Percentiles rank a stretch among this genome's conserved stretches.
Conservation (phyloP, 345 rosid genomes). For the Fremontodendron californicum region DNA sequence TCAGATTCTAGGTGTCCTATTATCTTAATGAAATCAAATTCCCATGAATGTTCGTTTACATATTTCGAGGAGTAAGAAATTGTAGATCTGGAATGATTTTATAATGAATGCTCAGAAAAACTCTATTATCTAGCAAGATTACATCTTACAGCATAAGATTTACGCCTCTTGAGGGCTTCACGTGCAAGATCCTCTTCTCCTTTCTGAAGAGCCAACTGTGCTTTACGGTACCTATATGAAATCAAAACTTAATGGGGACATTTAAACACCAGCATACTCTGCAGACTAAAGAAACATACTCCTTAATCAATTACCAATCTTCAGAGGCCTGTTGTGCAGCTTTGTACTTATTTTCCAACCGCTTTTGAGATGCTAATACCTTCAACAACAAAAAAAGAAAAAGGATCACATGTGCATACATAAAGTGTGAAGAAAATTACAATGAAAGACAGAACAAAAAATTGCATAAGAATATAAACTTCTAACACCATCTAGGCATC, state of each 20-base stretch:
- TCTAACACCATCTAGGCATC: not conserved
- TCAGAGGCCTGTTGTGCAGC: conserved; percentile 66
- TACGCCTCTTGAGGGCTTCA: conserved; percentile 79
- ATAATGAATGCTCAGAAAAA: not conserved
- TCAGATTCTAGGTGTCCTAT: not conserved
- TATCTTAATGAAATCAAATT: not conserved
- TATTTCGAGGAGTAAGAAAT: not conserved
- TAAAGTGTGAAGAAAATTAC: not conserved
- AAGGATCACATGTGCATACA: not conserved
- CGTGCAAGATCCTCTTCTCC: conserved; percentile 88
- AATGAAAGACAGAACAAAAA: not conserved
- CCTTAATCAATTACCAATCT: conserved; percentile 51
- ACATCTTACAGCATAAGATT: conserved; percentile 48
- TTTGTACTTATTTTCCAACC: conserved; percentile 66
- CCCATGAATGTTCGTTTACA: not conserved
- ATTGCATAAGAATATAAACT: not conserved
- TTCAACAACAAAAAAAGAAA: conserved; percentile 22
- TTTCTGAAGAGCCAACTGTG: conserved; percentile 71
- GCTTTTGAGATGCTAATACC: conserved; percentile 80
- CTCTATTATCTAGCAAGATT: not conserved
- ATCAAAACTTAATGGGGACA: not conserved
- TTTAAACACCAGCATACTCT: not conserved
- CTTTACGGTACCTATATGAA: conserved; percentile 61
- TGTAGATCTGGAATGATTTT: not conserved
- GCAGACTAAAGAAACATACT: conserved; percentile 2